A percentile compares a stretch with the other conserved stretches of the same genome.
Conservation (phyloP, 2,329 filamentous ascomycete genomes). For the Paecilomyces formosus region DNA sequence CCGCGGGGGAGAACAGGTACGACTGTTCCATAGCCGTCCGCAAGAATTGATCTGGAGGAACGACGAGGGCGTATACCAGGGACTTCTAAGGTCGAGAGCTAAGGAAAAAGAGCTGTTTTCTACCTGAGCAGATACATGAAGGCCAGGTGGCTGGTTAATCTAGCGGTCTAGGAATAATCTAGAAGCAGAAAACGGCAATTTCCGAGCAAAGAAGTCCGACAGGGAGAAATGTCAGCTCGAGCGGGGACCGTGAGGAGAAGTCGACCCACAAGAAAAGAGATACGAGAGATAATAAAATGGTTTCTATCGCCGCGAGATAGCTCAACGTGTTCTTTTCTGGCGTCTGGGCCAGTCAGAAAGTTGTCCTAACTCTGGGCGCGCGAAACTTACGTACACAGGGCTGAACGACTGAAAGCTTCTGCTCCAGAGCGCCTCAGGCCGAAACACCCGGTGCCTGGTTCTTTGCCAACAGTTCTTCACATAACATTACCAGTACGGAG, state of each 20-base stretch:
- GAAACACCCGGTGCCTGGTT: neutral
- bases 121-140: slow-evolving; percentile 14
- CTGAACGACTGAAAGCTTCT: neutral
- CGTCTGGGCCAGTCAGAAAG: neutral
- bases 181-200: slow-evolving; percentile 7
- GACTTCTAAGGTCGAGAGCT: slow-evolving; percentile 9
- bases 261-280: neutral
- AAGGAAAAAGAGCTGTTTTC: slow-evolving; percentile 1
- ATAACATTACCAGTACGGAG: too few species aligned
- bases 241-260: neutral
- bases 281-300: neutral
- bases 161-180: slow-evolving; percentile 12
- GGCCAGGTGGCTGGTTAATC: slow-evolving; percentile 16
- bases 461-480: too few species aligned
- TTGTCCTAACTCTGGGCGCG: neutral
- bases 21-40: slow-evolving; percentile 44
- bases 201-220: neutral
- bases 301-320: neutral
- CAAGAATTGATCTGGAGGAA: slow-evolving; percentile 5
- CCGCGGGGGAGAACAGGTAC: slow-evolving; percentile 41
- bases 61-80: slow-evolving; percentile 11
- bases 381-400: neutral
- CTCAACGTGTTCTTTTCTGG: slow-evolving; percentile 19
- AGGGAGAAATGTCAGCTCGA: neutral
- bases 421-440: neutral